Evolutionary conservation across 2,329 filamentous ascomycete genomes (phyloP).

Genomic region (Lasiodiplodia sp.): DNA sequence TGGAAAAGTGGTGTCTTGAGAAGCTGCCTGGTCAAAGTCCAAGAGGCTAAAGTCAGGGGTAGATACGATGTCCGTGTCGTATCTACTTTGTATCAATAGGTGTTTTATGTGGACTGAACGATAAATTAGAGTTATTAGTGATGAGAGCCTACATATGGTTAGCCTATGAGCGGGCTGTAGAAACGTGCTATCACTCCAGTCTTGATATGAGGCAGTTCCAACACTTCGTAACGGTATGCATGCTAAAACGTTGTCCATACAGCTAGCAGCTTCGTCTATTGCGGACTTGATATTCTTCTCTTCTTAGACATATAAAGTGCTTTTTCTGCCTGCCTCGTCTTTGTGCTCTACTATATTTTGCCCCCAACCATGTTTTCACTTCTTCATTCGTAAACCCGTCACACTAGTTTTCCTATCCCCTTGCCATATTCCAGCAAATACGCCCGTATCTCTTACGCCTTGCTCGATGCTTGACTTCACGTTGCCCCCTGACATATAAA

Average conservation of each 20-base stretch:
- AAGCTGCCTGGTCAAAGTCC: too few species aligned
- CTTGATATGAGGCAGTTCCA: too few species aligned
- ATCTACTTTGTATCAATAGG: background rate
- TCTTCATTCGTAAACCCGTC: background rate
- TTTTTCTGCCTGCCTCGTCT: background rate
- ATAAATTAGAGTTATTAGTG: background rate
- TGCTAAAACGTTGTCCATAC: background rate
- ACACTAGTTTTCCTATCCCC: background rate
- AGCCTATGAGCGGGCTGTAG: too few species aligned
- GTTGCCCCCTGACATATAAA: background rate
- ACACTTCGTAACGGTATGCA: too few species aligned
- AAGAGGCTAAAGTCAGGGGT: background rate
- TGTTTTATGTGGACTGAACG: background rate
- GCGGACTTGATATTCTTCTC: background rate
- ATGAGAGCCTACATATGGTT: background rate
- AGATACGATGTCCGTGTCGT: background rate
- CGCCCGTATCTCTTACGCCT: slow-evolving; percentile 14
- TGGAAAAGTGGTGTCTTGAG: slow-evolving; percentile 28
- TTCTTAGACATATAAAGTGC: background rate
- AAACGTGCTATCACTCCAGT: too few species aligned
- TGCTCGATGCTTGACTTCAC: slow-evolving; percentile 9
- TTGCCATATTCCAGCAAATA: slow-evolving; percentile 12
- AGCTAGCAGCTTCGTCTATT: background rate
- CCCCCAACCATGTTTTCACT: background rate
- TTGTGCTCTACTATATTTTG: background rate